Conservation (phyloP, 768 basidiomycete genomes). For the Hericium alpestre region DNA sequence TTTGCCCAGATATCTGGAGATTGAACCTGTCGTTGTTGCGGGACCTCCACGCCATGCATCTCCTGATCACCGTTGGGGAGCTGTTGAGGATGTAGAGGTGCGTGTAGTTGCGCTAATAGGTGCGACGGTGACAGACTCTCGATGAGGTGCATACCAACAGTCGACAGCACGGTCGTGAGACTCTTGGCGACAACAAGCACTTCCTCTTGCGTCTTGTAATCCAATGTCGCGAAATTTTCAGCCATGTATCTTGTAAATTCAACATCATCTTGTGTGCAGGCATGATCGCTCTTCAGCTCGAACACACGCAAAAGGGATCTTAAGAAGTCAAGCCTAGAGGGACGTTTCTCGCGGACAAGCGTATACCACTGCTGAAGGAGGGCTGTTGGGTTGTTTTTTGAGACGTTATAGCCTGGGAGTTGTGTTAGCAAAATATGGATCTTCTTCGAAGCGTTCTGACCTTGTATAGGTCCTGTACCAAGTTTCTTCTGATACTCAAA, state of each 20-base stretch:
- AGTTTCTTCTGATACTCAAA: conserved; percentile 75
- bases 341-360: conserved; percentile 85
- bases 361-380: conserved; percentile 85
- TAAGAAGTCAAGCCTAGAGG: conserved; percentile 76
- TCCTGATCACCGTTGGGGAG: not conserved
- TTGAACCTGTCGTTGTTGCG: not conserved
- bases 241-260: conserved; percentile 87
- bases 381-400: conserved; percentile 51
- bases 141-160: conserved; percentile 72
- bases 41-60: not conserved
- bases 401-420: conserved; percentile 50
- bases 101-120: conserved; percentile 51
- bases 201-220: conserved; percentile 95
- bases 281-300: conserved; percentile 51
- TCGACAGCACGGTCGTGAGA: conserved; percentile 66
- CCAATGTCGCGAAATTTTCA: conserved; percentile 85
- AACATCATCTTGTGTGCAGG: conserved; percentile 67
- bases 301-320: conserved; percentile 75
- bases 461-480: conserved; percentile 36
- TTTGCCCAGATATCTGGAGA: not conserved
- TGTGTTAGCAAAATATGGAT: not conserved
- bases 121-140: conserved; percentile 65
- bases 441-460: conserved; percentile 20
- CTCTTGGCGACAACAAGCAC: conserved; percentile 74
- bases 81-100: conserved; percentile 6